Conservation (phyloP, 495 filamentous ascomycete species). For the Rhizodiscina lignyota region DNA sequence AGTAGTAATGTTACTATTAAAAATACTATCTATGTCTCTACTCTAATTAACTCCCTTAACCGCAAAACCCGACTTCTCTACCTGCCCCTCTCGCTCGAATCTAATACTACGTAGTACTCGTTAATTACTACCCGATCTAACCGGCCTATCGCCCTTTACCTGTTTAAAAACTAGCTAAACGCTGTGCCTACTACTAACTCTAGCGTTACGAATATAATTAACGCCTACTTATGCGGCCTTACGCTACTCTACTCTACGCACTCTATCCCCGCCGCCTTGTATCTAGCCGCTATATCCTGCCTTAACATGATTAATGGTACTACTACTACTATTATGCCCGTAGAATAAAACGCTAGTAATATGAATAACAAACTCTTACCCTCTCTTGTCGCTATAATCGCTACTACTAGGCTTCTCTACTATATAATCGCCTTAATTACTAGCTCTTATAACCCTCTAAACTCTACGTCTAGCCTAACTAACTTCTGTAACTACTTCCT, state of each 20-base stretch:
- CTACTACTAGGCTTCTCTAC: constrained; percentile 7
- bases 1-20: constrained; percentile 13
- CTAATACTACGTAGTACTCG: constrained; percentile 12
- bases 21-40: constrained; percentile 10
- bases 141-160: constrained; percentile 3
- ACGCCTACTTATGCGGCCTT: constrained; percentile 5
- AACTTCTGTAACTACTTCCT: constrained; percentile 7
- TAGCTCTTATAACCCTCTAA: constrained; percentile 2
- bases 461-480: constrained; percentile 2
- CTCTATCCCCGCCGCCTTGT: constrained; percentile 5
- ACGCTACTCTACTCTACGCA: constrained; percentile 8
- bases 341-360: constrained; percentile 6
- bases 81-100: constrained; percentile 4
- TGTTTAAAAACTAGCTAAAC: constrained; percentile 13
- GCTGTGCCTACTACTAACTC: constrained; percentile 4
- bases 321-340: constrained; percentile 7
- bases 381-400: constrained; percentile 9
- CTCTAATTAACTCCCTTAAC: constrained; percentile 6
- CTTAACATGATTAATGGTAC: constrained; percentile 10
- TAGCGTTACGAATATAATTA: constrained; percentile 11
- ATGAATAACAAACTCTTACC: constrained; percentile 17
- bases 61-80: constrained; percentile 7
- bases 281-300: constrained; percentile 6
- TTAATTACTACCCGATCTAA: constrained; percentile 14
- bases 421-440: constrained; percentile 4